phyloP scores from a whole-genome alignment of 2,329 filamentous ascomycete species.

The Colletotrichum horii region DNA sequence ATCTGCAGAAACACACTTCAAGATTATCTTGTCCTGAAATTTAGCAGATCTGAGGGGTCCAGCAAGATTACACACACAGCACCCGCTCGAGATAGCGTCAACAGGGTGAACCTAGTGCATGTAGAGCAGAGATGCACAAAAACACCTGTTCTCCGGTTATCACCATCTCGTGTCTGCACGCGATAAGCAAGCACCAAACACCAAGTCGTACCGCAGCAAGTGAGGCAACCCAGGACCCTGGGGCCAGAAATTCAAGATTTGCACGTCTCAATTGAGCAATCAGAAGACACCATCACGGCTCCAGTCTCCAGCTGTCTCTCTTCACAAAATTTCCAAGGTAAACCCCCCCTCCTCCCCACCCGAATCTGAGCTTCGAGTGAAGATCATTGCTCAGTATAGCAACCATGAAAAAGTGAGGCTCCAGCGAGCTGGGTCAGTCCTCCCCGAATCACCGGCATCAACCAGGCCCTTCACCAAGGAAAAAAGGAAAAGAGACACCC shows the following conservation, averaged over 20 bases:
- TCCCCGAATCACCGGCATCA: neutral
- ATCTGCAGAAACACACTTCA: neutral
- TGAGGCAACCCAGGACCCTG: neutral
- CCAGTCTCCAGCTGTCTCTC: neutral
- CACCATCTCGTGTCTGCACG: neutral
- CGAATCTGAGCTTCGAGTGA: neutral
- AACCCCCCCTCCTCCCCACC: neutral
- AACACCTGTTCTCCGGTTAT: neutral
- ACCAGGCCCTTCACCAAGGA: neutral
- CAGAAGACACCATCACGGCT: neutral
- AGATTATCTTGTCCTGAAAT: neutral
- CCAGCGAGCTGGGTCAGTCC: neutral
- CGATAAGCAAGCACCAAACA: neutral
- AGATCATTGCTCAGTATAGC: neutral
- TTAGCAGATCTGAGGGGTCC: neutral
- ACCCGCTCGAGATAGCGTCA: neutral
- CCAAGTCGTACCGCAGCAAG: neutral
- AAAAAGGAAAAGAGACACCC: neutral
- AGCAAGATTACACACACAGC: neutral
- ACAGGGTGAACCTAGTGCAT: neutral
- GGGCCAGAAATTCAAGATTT: neutral
- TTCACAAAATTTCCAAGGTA: neutral
- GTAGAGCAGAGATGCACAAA: neutral
- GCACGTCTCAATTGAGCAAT: neutral
- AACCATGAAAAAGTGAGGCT: neutral